Percentiles rank a stretch among this genome's conserved stretches.
phyloP scores from a whole-genome alignment of 768 basidiomycete species.

The Termitomyces sp. region DNA sequence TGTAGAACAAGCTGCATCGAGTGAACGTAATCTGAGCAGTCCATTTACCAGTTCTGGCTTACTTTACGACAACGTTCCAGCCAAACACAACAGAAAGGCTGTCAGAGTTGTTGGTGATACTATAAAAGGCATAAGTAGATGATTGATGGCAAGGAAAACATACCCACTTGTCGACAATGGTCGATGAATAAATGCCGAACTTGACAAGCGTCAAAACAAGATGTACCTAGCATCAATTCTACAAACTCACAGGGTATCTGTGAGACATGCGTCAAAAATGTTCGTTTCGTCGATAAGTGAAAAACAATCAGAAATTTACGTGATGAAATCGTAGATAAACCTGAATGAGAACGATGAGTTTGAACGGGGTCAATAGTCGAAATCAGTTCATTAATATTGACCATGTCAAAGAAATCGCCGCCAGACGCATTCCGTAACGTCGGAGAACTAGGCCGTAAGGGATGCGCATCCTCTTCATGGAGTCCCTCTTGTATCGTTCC shows the following conservation, averaged over 20 bases:
- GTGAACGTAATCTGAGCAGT: background rate
- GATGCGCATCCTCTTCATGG: constrained; percentile 69
- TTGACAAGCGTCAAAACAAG: constrained; percentile 18
- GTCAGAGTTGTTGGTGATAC: constrained; percentile 48
- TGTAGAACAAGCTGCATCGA: constrained; percentile 30
- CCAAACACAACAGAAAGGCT: constrained; percentile 65
- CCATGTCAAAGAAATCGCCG: constrained; percentile 77
- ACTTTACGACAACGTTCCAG: constrained; percentile 86
- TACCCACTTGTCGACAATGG: constrained; percentile 58
- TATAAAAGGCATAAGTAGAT: constrained; percentile 17
- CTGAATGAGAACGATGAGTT: background rate
- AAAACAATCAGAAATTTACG: constrained; percentile 30
- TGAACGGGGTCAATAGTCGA: background rate
- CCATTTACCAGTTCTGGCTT: constrained; percentile 12
- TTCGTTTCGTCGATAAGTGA: background rate
- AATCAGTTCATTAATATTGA: constrained; percentile 17
- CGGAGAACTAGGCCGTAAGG: constrained; percentile 74
- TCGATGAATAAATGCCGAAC: constrained; percentile 81
- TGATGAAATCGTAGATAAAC: constrained; percentile 1
- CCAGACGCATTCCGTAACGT: constrained; percentile 73
- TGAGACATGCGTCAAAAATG: background rate
- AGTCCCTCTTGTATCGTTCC: constrained; percentile 62
- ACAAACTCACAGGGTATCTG: constrained; percentile 57
- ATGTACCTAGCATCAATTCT: background rate
- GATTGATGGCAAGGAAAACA: background rate